Base-by-base conservation (phyloP, 2,329 filamentous ascomycete species). In the Alternaria tenuissima region DNA sequence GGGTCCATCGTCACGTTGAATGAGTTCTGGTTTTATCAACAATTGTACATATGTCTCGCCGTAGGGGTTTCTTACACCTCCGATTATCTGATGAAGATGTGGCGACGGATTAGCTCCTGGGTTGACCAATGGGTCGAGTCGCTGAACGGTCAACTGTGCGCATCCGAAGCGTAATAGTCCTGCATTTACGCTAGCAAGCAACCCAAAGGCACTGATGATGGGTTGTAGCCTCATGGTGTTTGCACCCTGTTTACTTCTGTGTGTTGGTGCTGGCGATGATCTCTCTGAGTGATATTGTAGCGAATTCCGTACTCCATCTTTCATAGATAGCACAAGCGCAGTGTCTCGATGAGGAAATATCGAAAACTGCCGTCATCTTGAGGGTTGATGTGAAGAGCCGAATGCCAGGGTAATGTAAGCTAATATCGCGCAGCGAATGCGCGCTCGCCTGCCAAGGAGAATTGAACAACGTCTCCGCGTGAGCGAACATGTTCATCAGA, bases 1-100 rank as follows among this genome's bases (percentile, higher is more conserved):
- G 62, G 62, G 30, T 71, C 66, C 82, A 84, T 83, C 4, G 81
- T 76, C 2, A 77, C 73, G 57, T 83, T 82, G 76, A 84, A 84
- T 3, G 81, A 81, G 66, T 83, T 80, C 63, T 73, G 28, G 5
- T 3, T 2, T 24, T 11, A 7, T 42, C 66, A 36, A 66, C 38
- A 11, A 20, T 12, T 14, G 7, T 36, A 18, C 24, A 32, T 5
- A 32, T 26, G 7, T 16, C 7, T 7, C 34, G 38, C 7, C 3
- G 24, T 16, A 28, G 2, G 28, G 39, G 16, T 0, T 5, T 60
- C 66, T 22, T 70, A 74, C 70, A 5, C 81, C 82, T 47, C 79
- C 78, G n/a, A 79, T 77, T 34, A 81, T 75, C 64, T 81, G 79
- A 58, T 81, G 79, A 22, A 78, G 64, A 67, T 81, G 78, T 1